phyloP scores from a whole-genome alignment of 352 stramenopile species.

The Aphanomyces stellatus region DNA sequence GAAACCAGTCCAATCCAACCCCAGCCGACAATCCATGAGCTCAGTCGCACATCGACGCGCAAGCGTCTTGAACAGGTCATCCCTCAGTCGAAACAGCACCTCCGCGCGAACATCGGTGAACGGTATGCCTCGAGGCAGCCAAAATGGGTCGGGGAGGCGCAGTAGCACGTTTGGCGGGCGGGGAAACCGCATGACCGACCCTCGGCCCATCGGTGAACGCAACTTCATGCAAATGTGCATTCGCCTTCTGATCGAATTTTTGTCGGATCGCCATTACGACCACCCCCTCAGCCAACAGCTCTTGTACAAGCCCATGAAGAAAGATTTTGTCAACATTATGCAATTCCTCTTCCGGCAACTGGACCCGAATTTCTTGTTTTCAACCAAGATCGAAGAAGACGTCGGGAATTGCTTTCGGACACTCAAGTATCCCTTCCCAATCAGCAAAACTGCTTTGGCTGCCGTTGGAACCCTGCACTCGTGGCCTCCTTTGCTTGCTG shows the following conservation, averaged over 20 bases:
- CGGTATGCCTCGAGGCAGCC: not conserved
- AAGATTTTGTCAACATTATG: slow-evolving; percentile 97
- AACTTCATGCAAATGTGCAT: slow-evolving; percentile 89
- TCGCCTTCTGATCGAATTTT: slow-evolving; percentile 89
- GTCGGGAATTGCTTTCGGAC: slow-evolving; percentile 59
- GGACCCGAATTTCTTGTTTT: slow-evolving; percentile 86
- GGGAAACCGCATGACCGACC: slow-evolving; percentile 56
- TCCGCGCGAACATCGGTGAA: not conserved
- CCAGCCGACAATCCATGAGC: slow-evolving; percentile 59
- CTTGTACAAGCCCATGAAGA: slow-evolving; percentile 89
- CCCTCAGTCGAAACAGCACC: slow-evolving; percentile 30
- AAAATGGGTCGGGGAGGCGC: slow-evolving; percentile 28
- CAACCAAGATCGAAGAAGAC: slow-evolving; percentile 68
- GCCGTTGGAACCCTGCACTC: slow-evolving; percentile 93
- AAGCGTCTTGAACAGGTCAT: slow-evolving; percentile 36
- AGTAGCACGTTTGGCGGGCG: slow-evolving; percentile 51
- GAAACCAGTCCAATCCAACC: slow-evolving; percentile 22
- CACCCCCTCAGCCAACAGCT: slow-evolving; percentile 86
- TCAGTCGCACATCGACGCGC: slow-evolving; percentile 20
- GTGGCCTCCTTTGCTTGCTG: slow-evolving; percentile 93
- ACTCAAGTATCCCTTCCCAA: slow-evolving; percentile 91
- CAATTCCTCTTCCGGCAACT: slow-evolving; percentile 94
- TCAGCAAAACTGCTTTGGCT: slow-evolving; percentile 93
- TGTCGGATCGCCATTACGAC: slow-evolving; percentile 87
- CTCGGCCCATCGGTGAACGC: slow-evolving; percentile 85